Evolutionary conservation across 768 basidiomycete species (phyloP), one percentile per base, ranked within the genome.

Genomic region (Suillus subluteus): DNA sequence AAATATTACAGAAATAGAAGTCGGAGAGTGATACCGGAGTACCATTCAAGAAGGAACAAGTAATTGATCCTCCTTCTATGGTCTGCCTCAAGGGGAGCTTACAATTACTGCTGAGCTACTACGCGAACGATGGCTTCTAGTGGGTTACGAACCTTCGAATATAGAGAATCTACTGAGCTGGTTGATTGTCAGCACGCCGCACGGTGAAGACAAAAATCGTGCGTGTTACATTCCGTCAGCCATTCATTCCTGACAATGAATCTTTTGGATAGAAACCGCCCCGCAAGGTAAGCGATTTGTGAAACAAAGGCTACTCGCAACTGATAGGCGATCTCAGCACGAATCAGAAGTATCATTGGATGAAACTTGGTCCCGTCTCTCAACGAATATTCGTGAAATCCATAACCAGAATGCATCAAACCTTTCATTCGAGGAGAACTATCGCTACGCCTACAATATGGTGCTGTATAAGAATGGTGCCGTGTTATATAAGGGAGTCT

Each of bases 361-460:
- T 52, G 89, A 92, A 70, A 96, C 91, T 52, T 98, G 96, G 94
- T 75, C 83, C 7, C 87, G 87, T 69, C 82, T 99, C 15, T 83
- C 93, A 13, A 82, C 83, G 68, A 98, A 98, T 69, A 96, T 99
- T 71, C 85, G 88, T 66, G 95, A 97, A 82, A 98, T 99, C 62
- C 95, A 97, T 76, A 91, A 94, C 71, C 94, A 97, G 78, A 95
- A 97, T 77, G 94, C 95, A 4, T 87, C 88, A 59, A 90, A 89
- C 72, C 86, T 99, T 41, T 92, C 91, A 26, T 96, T 91, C 71
- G 94, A 99, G 76, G 96, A 96, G 79, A 94, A 95, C 70, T 95
- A 98, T 76, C 87, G 97, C 52, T 95, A 92, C 76, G 95, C 91
- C 23, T 98, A 98, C 80, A 95, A 96, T 75, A 89, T 99, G 86